These are phyloP conservation scores for Rhynchospora pubera DNA, from an alignment of 176 grass and related monocot genomes.

Conservation along the genomic window DNA sequence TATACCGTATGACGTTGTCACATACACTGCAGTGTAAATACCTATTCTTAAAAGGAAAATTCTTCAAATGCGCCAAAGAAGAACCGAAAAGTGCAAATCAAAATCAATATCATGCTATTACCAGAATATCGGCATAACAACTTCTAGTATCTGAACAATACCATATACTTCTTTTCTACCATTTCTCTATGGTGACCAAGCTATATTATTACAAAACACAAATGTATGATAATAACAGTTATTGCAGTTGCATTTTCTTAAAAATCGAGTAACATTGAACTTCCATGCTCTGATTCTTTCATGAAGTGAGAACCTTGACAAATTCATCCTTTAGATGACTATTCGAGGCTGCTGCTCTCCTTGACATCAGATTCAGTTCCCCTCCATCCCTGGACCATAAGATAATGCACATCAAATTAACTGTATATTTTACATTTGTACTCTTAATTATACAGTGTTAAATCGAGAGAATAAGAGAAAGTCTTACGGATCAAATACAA, in stretches of 20 bases:
- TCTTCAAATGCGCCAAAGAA: not conserved
- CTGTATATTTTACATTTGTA: not conserved
- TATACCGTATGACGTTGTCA: not conserved
- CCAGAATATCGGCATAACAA: not conserved
- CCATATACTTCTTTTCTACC: not conserved
- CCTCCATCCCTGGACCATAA: constrained; percentile 46
- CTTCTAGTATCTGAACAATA: not conserved
- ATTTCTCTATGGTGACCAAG: not conserved
- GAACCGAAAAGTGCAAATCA: not conserved
- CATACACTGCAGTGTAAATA: not conserved
- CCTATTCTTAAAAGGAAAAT: not conserved
- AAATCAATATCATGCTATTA: not conserved
- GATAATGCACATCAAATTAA: not conserved
- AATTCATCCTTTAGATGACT: constrained; percentile 63
- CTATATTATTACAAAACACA: not conserved
- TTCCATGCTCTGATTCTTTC: not conserved
- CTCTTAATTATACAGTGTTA: not conserved
- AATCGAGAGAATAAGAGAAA: not conserved
- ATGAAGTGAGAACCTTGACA: constrained; percentile 28
- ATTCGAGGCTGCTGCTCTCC: constrained; percentile 77
- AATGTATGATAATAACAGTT: not conserved
- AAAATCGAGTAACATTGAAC: not conserved
- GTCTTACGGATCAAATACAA: constrained; percentile 88
- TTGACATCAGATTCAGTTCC: constrained; percentile 63
- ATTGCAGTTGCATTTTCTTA: constrained; percentile 3